Evolutionary conservation across 495 filamentous ascomycete species (phyloP).

Genomic region (Penicillium canescens): DNA sequence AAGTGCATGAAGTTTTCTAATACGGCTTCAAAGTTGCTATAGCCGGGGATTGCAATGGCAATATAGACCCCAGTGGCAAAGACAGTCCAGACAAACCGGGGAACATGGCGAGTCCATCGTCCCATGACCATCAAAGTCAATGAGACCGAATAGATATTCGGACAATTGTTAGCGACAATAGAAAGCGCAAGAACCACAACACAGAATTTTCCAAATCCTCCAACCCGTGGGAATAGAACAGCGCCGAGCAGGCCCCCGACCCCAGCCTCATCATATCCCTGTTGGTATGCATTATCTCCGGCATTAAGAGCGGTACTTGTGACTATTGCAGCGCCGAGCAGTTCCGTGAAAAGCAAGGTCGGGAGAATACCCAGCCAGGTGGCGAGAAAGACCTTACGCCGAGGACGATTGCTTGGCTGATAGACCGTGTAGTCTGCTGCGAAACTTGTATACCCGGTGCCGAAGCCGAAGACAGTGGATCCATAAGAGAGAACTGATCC

Average conservation of each 20-base stretch:
- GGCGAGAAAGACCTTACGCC: conserved; percentile 17
- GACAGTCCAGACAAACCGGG: conserved; percentile 52
- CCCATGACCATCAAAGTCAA: conserved; percentile 58
- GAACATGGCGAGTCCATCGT: conserved; percentile 46
- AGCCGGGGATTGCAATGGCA: conserved; percentile 51
- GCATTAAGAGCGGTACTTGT: conserved; percentile 46
- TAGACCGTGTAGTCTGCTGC: conserved; percentile 23
- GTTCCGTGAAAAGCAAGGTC: conserved; percentile 48
- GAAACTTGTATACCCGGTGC: conserved; percentile 21
- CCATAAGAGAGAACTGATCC: conserved; percentile 17
- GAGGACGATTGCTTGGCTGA: conserved; percentile 19
- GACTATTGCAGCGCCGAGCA: conserved; percentile 54
- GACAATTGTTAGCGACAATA: conserved; percentile 51
- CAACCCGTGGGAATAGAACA: conserved; percentile 47
- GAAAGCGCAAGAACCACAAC: conserved; percentile 53
- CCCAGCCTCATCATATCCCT: conserved; percentile 43
- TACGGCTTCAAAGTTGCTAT: conserved; percentile 49
- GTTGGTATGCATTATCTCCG: conserved; percentile 21
- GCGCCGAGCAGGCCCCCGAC: conserved; percentile 56
- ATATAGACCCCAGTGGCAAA: conserved; percentile 52
- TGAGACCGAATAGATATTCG: conserved; percentile 44
- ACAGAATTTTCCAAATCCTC: conserved; percentile 58
- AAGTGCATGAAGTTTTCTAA: conserved; percentile 55
- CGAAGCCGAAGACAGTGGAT: conserved; percentile 21
- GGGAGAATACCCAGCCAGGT: conserved; percentile 34